A percentile compares a stretch with the other conserved stretches of the same genome.
Evolutionary conservation across 257 asterid genomes (phyloP).

Genomic region (Solanum pimpinellifolium): DNA sequence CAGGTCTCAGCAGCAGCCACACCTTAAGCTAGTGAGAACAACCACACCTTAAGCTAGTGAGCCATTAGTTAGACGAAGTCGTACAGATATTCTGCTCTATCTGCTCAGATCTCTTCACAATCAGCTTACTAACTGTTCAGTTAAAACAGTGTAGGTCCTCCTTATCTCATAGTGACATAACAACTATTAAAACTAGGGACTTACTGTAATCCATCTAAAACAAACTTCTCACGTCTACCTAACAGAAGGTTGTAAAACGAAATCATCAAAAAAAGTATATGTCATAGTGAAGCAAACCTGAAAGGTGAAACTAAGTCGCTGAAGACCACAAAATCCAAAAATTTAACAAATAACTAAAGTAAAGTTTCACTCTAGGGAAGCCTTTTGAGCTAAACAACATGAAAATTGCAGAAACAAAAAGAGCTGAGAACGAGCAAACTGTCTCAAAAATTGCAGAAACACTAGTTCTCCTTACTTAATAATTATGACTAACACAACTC

Average conservation of each 20-base stretch:
- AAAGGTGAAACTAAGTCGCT: not conserved
- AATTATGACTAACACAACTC: not conserved
- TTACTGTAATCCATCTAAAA: not conserved
- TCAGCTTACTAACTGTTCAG: not conserved
- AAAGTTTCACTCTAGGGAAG: not conserved
- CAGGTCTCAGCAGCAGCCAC: not conserved
- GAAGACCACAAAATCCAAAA: not conserved
- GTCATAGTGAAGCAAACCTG: not conserved
- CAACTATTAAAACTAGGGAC: not conserved
- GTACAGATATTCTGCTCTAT: not conserved
- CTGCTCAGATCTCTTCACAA: not conserved
- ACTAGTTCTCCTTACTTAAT: not conserved
- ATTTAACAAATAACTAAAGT: not conserved
- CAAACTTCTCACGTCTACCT: not conserved
- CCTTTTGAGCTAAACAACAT: not conserved
- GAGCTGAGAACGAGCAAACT: not conserved
- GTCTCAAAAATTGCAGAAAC: not conserved
- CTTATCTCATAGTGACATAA: not conserved
- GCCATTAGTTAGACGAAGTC: not conserved
- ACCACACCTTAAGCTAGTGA: not conserved
- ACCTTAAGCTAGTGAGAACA: not conserved
- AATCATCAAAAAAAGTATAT: not conserved
- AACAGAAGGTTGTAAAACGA: not conserved
- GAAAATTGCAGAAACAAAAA: not conserved
- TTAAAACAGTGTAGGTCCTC: not conserved